Evolutionary conservation across 2,329 filamentous ascomycete species (phyloP), one percentile per base, ranked within the genome.

Genomic region (Aspergillus pseudoglaucus): DNA sequence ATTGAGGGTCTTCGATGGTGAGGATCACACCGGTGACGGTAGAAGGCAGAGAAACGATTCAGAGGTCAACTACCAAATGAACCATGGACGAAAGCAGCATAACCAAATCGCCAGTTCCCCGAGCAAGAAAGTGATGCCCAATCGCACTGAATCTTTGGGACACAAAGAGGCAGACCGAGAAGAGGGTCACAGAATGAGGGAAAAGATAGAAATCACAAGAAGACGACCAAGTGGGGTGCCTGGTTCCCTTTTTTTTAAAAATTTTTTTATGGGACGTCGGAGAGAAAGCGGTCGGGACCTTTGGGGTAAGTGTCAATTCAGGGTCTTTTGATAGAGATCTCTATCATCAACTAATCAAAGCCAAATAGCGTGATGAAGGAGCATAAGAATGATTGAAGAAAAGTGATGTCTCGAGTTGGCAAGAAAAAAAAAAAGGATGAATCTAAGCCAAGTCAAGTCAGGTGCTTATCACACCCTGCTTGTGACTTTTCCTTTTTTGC

Each of bases 161-260:
- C 33, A 35, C 33, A 35, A 2, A 12, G 25, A 35, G 33, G 14
- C n/a, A 35, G 33, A n/a, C 14, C 6, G 33, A 35, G 15, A n/a
- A 35, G 33, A 35, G 33, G 14, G n/a, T n/a, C 6, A 35, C 33
- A 18, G 39, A 42, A 9, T 23, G 43, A 32, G 30, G 39, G 23
- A 17, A 33, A 27, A 25, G 23, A 42, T 42, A 42, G 35, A 38
- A 42, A 45, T 35, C n/a, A 23, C 23, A 20, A 20, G 32, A 52
- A 35, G n/a, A 44, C 14, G 32, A 27, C 14, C 30, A 42, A 48
- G 42, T 45, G 43, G 47, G 33, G 33, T n/a, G n/a, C 14, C 15
- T 35, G 33, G 33, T 6, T 30, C 10, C 25, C 4, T 10, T 30
- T 27, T 27, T 27, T 12, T 27, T 27, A n/a, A n/a, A n/a, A n/a